Evolutionary conservation across 495 filamentous ascomycete species (phyloP), one percentile per base, ranked within the genome.

Genomic region (Podospora conica): DNA sequence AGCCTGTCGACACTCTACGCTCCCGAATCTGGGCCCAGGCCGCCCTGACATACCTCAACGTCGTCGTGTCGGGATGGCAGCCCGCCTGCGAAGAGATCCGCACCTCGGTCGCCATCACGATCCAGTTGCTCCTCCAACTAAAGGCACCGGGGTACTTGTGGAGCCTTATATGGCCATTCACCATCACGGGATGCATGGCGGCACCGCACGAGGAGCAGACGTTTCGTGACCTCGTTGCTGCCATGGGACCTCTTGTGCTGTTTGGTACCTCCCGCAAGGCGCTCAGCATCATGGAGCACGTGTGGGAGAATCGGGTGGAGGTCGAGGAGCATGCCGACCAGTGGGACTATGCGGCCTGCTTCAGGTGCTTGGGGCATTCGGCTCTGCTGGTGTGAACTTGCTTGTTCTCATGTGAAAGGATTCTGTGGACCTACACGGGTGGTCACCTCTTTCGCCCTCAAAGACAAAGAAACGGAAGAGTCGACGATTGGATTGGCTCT

Each of bases 21-120:
- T 77, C 78, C 1, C 71, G 65, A 31, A 73, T 82, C 33, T 86
- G 83, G 83, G 80, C 75, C 1, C 79, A 83, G 58, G 80, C 80
- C 7, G 76, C 79, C 7, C 71, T 84, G 11, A 64, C 82, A 10
- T 86, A 84, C 65, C 75, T 84, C 18, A 75, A 58, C 28, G 74
- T 83, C 20, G 82, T 85, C 8, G 76, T 84, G 1, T 82, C 78
- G 11, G 84, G 84, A 33, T 86, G 82, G 82, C 82, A 86, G 69
- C 79, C 80, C 9, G 75, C 76, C 0, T 76, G 69, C 56, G 59
- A 61, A 6, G 80, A 81, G 57, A 75, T 83, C 2, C 76, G 72
- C 2, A 28, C 69, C 15, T 74, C 77, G 15, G 81, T 83, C 10
- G 59, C 58, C 0, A 68, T 58, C 27, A 77, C 78, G 15, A 66